Conservation (phyloP, 768 basidiomycete genomes). For the Mrakia gelida region DNA sequence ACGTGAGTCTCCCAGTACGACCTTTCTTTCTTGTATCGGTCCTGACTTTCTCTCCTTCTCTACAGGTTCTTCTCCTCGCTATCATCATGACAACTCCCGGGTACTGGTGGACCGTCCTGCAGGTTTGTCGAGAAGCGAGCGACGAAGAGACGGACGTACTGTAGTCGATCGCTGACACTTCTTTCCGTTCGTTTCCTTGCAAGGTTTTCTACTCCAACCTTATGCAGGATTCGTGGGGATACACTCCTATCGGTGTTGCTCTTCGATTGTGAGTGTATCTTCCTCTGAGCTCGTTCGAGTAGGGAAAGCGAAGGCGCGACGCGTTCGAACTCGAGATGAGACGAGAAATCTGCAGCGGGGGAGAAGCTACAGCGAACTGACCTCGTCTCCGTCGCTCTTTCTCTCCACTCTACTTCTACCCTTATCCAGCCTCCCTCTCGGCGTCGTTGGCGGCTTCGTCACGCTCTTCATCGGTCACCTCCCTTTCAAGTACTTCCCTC, state of each 20-base stretch:
- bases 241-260: neutral
- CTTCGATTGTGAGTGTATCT: neutral
- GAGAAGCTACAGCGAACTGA: neutral
- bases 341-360: no score
- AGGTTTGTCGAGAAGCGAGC: neutral
- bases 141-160: neutral
- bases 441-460: neutral
- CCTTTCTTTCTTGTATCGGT: no score
- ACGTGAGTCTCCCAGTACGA: neutral
- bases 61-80: neutral
- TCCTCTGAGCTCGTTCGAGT: no score
- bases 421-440: neutral
- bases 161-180: neutral
- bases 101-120: neutral
- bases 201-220: conserved; percentile 6
- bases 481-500: conserved; percentile 11
- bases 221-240: neutral
- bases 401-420: neutral
- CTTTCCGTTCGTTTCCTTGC: neutral
- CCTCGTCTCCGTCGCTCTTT: neutral
- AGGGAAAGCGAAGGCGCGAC: neutral
- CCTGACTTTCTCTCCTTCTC: no score
- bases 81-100: neutral
- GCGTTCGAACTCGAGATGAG: neutral
- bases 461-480: neutral